Conservation (phyloP, 208 protist species). For the Leishmania arabica region DNA sequence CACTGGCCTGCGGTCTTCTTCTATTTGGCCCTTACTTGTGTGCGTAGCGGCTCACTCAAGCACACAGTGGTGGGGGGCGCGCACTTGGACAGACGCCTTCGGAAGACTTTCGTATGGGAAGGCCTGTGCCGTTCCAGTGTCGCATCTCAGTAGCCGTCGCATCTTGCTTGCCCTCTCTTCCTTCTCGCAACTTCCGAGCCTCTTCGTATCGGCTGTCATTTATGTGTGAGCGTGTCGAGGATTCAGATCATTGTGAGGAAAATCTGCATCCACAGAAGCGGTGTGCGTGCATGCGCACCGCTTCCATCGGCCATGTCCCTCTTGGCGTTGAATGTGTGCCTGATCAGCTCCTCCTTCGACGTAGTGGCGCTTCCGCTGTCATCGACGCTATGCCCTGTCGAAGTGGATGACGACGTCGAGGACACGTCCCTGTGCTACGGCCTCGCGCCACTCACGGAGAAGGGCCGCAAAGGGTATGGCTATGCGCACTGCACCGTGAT, state of each 20-base stretch:
- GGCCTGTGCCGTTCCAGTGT: neutral
- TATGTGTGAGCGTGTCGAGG: neutral
- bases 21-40: neutral
- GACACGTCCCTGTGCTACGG: conserved; percentile 52
- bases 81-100: neutral
- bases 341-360: conserved; percentile 73
- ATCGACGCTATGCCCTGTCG: conserved; percentile 49
- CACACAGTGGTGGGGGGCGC: neutral
- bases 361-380: conserved; percentile 68
- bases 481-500: conserved; percentile 79
- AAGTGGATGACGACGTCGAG: conserved; percentile 35
- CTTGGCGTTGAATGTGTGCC: conserved; percentile 70
- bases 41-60: neutral
- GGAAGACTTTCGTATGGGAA: neutral
- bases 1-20: neutral
- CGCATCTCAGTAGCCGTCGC: neutral
- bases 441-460: conserved; percentile 55
- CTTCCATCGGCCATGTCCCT: conserved; percentile 39
- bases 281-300: neutral
- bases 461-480: conserved; percentile 49
- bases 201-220: neutral
- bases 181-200: neutral
- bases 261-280: neutral
- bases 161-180: neutral
- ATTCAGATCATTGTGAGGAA: neutral